phyloP scores from a whole-genome alignment of 2,329 filamentous ascomycete species.

The Ophiobolus disseminans region DNA sequence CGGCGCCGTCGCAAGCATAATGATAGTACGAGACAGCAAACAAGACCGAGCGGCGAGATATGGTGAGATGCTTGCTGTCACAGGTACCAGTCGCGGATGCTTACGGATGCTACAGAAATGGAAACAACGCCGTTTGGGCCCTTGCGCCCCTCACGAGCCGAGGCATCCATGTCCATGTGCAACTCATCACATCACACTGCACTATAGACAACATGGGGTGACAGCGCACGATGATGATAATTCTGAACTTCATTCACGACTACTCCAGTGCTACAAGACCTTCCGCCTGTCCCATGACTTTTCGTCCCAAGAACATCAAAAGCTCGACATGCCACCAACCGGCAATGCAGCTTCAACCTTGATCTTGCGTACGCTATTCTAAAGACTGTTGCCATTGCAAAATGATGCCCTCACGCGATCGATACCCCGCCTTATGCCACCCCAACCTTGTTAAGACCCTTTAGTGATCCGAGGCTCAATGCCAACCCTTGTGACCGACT shows the following conservation, averaged over 20 bases:
- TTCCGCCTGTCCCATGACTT: slow-evolving; percentile 6
- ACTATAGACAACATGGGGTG: background rate
- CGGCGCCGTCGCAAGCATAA: slow-evolving; percentile 10
- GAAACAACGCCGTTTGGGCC: slow-evolving; percentile 8
- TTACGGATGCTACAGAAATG: slow-evolving; percentile 18
- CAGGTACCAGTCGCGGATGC: slow-evolving; percentile 12
- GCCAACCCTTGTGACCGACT: slow-evolving; percentile 95
- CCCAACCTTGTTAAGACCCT: slow-evolving; percentile 74
- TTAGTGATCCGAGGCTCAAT: slow-evolving; percentile 89
- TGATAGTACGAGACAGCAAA: background rate
- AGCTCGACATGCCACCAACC: background rate
- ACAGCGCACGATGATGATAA: too few species aligned
- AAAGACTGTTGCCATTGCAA: background rate
- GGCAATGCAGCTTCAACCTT: slow-evolving; percentile 8
- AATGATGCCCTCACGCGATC: background rate
- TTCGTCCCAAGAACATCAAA: background rate
- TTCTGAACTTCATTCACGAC: too few species aligned
- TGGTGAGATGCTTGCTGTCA: background rate
- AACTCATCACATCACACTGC: background rate
- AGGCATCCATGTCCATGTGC: slow-evolving; percentile 10
- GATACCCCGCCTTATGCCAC: slow-evolving; percentile 25
- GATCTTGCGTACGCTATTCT: slow-evolving; percentile 8
- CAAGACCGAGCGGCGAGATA: background rate
- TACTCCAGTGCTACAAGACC: slow-evolving; percentile 21
- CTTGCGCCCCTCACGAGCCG: slow-evolving; percentile 9